Evolutionary conservation across 352 stramenopile genomes (phyloP).

Genomic region (Phytophthora agathidicida): DNA sequence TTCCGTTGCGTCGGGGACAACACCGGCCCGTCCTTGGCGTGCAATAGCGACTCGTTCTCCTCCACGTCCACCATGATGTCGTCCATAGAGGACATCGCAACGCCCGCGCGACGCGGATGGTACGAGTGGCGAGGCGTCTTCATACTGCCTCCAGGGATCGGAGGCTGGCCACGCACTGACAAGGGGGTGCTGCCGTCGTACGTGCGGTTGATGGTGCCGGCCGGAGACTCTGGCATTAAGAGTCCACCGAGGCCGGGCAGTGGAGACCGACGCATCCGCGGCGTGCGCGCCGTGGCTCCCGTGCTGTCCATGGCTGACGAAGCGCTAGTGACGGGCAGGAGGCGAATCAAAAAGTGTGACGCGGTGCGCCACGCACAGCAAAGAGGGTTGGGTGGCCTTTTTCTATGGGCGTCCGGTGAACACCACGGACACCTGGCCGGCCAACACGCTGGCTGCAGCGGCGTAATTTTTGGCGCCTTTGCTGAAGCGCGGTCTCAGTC

Average conservation of each 20-base stretch:
- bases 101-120: constrained; percentile 34
- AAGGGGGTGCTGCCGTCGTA: constrained; percentile 42
- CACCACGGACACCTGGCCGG: too few species aligned
- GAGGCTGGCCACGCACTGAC: constrained; percentile 19
- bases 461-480: constrained; percentile 4
- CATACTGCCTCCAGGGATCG: constrained; percentile 18
- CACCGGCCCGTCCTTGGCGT: constrained; percentile 8
- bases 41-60: constrained; percentile 26
- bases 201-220: constrained; percentile 24
- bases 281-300: constrained; percentile 76
- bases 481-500: constrained; percentile 19
- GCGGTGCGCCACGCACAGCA: constrained; percentile 14
- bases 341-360: constrained; percentile 31
- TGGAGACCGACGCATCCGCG: constrained; percentile 48
- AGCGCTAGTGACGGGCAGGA: background rate
- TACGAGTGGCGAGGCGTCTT: constrained; percentile 67
- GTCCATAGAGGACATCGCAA: constrained; percentile 14
- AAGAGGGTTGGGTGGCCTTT: constrained; percentile 11
- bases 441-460: too few species aligned
- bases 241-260: constrained; percentile 23
- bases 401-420: background rate
- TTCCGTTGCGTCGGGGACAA: constrained; percentile 30
- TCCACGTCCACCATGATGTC: constrained; percentile 40
- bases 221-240: constrained; percentile 33
- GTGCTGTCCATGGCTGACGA: constrained; percentile 73